Conservation (phyloP, 352 stramenopile species). For the Phytopythium delawarense region DNA sequence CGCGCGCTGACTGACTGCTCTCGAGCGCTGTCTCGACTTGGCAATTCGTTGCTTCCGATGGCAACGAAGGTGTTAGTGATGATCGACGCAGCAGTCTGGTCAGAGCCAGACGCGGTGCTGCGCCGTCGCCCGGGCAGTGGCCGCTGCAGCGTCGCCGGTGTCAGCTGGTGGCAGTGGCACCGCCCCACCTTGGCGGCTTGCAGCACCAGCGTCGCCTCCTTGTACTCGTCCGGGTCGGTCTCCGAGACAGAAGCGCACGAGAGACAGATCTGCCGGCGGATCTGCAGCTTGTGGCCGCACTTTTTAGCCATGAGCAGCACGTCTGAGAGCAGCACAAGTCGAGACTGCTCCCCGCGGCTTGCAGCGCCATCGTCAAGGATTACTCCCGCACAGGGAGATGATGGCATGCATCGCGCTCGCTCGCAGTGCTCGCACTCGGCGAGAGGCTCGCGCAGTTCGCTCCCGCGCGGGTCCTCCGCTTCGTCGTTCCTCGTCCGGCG, state of each 20-base stretch:
- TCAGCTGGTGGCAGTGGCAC: conserved; percentile 57
- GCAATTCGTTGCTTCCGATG: conserved; percentile 2
- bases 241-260: conserved; percentile 44
- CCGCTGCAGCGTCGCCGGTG: conserved; percentile 33
- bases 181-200: conserved; percentile 42
- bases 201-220: conserved; percentile 27
- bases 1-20: background rate
- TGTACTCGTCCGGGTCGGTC: conserved; percentile 7
- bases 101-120: background rate
- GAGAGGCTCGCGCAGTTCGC: background rate
- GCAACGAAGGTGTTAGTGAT: background rate
- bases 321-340: conserved; percentile 61
- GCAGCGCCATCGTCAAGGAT: background rate
- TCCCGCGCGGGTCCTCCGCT: background rate
- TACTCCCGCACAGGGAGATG: background rate
- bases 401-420: background rate
- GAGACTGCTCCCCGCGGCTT: conserved; percentile 23
- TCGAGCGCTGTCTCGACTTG: background rate
- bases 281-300: conserved; percentile 39
- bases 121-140: background rate
- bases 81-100: background rate
- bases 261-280: conserved; percentile 56
- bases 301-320: conserved; percentile 60
- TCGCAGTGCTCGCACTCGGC: background rate
- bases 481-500: background rate